These are phyloP conservation scores for Pouteria glomerata DNA, from an alignment of 148 eudicot species.

Conservation along the genomic window DNA sequence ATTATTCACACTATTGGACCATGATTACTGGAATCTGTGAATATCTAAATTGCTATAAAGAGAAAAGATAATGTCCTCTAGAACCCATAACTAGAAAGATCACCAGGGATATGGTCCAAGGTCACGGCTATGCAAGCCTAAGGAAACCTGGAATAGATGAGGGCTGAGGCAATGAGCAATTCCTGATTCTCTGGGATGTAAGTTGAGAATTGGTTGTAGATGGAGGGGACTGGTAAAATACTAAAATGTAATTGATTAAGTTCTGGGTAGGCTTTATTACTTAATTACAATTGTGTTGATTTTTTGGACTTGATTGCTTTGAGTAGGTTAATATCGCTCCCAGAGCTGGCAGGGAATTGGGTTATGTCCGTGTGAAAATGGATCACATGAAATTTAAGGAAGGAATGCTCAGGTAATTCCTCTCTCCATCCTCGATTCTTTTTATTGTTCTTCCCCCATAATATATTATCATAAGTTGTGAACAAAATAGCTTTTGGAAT, in stretches of 20 bases:
- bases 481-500: not conserved
- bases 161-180: not conserved
- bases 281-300: not conserved
- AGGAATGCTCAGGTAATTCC: slow-evolving; percentile 63
- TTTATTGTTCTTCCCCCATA: not conserved
- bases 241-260: no score
- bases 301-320: slow-evolving; percentile 15
- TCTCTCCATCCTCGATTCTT: not conserved
- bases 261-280: no score
- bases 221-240: not conserved
- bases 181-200: not conserved
- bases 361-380: slow-evolving; percentile 72
- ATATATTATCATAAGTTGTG: not conserved
- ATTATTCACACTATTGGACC: no score
- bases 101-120: not conserved
- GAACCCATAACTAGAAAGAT: not conserved
- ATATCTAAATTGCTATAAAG: not conserved
- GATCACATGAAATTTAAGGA: slow-evolving; percentile 54
- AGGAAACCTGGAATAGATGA: not conserved
- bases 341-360: slow-evolving; percentile 84
- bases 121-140: not conserved
- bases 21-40: no score
- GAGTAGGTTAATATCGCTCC: slow-evolving; percentile 81
- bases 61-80: not conserved
- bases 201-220: not conserved